phyloP scores from a whole-genome alignment of 139 green algal genomes.

The Chlamydomonas urium region DNA sequence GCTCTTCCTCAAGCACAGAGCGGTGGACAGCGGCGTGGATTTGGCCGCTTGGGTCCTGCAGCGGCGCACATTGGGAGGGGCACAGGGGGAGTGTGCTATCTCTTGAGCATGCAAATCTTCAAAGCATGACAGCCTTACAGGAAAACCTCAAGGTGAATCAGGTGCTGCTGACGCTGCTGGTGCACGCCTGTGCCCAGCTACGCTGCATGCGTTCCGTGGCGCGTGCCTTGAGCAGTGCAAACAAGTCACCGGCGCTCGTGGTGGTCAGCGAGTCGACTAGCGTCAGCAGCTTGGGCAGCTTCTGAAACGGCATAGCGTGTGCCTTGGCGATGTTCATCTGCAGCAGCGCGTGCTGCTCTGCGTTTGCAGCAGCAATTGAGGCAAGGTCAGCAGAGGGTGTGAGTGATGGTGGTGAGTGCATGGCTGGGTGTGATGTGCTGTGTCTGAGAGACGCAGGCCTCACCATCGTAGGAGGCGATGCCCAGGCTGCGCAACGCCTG shows the following conservation, averaged over 20 bases:
- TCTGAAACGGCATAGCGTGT: slow-evolving; percentile 1
- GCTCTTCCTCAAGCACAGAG: background rate
- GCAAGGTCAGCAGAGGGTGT: too few relatives aligned
- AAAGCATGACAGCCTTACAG: background rate
- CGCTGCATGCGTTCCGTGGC: background rate
- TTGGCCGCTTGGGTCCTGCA: background rate
- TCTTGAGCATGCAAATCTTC: background rate
- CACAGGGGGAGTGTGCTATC: background rate
- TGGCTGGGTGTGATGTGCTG: too few relatives aligned
- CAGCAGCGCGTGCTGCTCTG: background rate
- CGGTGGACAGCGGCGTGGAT: background rate
- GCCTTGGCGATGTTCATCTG: background rate
- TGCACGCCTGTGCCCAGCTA: background rate
- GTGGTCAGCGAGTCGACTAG: background rate
- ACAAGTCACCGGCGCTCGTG: background rate
- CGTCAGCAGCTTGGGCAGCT: background rate
- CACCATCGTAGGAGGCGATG: too few relatives aligned
- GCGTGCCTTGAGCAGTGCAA: background rate
- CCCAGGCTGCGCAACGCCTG: too few relatives aligned
- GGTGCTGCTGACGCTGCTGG: background rate
- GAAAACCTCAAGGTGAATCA: background rate
- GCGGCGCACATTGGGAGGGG: too few relatives aligned
- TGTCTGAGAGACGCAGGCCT: too few relatives aligned
- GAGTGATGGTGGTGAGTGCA: too few relatives aligned
- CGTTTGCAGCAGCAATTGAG: background rate